A percentile compares a stretch with the other conserved stretches of the same genome.
phyloP scores from a whole-genome alignment of 2,329 filamentous ascomycete species.

The Cladobotryum mycophilum region DNA sequence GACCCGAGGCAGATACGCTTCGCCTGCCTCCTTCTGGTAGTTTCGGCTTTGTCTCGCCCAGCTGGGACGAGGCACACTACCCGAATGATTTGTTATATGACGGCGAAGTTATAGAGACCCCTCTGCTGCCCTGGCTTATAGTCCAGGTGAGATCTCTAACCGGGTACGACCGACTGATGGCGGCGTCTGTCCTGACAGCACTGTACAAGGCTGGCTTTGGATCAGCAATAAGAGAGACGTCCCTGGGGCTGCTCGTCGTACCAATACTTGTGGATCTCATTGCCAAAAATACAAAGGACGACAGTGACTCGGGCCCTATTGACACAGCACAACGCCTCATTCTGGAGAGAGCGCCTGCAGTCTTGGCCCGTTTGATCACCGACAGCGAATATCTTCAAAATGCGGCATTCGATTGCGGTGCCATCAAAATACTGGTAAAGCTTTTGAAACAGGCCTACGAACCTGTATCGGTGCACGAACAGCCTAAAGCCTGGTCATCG shows the following conservation, averaged over 20 bases:
- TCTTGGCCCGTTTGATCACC: slow-evolving; percentile 71
- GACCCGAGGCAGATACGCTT: slow-evolving; percentile 23
- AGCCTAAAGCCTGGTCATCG: slow-evolving; percentile 35
- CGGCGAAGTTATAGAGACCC: slow-evolving; percentile 60
- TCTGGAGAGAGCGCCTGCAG: slow-evolving; percentile 64
- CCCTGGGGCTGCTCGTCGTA: slow-evolving; percentile 61
- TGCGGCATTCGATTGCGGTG: slow-evolving; percentile 64
- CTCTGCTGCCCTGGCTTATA: slow-evolving; percentile 68
- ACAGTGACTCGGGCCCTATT: slow-evolving; percentile 31
- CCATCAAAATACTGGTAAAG: slow-evolving; percentile 39
- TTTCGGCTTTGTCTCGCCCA: slow-evolving; percentile 19
- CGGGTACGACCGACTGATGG: slow-evolving; percentile 58
- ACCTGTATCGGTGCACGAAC: slow-evolving; percentile 28
- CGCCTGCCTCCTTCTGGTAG: slow-evolving; percentile 25
- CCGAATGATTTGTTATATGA: slow-evolving; percentile 20
- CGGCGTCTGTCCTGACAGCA: slow-evolving; percentile 61
- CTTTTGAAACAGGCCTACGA: slow-evolving; percentile 48
- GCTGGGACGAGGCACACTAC: slow-evolving; percentile 28
- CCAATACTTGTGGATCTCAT: slow-evolving; percentile 64
- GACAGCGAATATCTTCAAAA: slow-evolving; percentile 76
- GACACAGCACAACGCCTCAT: slow-evolving; percentile 35
- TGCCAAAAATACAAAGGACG: slow-evolving; percentile 38
- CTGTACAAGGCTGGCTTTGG: slow-evolving; percentile 64
- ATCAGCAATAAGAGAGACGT: slow-evolving; percentile 53
- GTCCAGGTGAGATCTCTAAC: slow-evolving; percentile 51